A percentile compares a stretch with the other conserved stretches of the same genome.
Evolutionary conservation across 1,139 yeast species (phyloP).

Genomic region (Martiniozyma asiatica): DNA sequence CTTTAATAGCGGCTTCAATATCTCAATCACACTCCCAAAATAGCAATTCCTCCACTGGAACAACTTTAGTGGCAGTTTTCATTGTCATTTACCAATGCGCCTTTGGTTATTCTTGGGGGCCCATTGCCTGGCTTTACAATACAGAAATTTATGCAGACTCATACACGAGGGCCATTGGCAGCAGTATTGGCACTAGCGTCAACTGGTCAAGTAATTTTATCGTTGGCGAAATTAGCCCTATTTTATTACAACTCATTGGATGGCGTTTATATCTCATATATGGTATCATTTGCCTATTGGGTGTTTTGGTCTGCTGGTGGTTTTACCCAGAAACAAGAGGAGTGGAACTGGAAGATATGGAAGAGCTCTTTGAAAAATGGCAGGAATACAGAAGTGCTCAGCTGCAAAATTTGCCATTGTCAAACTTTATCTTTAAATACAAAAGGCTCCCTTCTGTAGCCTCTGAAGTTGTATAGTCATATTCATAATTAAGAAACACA

Average conservation of each 20-base stretch:
- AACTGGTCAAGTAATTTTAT: conserved; percentile 45
- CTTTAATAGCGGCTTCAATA: conserved; percentile 30
- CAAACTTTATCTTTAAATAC: too few relatives aligned
- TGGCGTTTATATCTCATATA: conserved; percentile 43
- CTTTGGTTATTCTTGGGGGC: conserved; percentile 49
- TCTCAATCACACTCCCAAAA: too few relatives aligned
- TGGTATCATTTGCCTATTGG: conserved; percentile 33
- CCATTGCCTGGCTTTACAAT: conserved; percentile 42
- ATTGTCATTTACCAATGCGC: conserved; percentile 41
- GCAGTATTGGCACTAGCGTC: conserved; percentile 40
- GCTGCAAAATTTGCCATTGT: too few relatives aligned
- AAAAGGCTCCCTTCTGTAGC: too few relatives aligned
- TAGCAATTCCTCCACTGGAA: too few relatives aligned
- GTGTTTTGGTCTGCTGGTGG: conserved; percentile 32
- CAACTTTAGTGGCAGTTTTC: conserved; percentile 34
- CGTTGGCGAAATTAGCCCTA: conserved; percentile 44
- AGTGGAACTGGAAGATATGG: conserved; percentile 42
- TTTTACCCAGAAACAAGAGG: conserved; percentile 48
- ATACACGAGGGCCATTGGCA: conserved; percentile 40
- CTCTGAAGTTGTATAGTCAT: too few relatives aligned
- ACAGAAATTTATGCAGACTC: conserved; percentile 45
- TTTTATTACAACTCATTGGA: conserved; percentile 32
- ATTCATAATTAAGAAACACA: too few relatives aligned
- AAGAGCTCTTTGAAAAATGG: conserved; percentile 35
- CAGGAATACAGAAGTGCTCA: too few relatives aligned